Evolutionary conservation across 2,329 filamentous ascomycete genomes (phyloP), one percentile per base, ranked within the genome.

Genomic region (Ophiobolus disseminans): DNA sequence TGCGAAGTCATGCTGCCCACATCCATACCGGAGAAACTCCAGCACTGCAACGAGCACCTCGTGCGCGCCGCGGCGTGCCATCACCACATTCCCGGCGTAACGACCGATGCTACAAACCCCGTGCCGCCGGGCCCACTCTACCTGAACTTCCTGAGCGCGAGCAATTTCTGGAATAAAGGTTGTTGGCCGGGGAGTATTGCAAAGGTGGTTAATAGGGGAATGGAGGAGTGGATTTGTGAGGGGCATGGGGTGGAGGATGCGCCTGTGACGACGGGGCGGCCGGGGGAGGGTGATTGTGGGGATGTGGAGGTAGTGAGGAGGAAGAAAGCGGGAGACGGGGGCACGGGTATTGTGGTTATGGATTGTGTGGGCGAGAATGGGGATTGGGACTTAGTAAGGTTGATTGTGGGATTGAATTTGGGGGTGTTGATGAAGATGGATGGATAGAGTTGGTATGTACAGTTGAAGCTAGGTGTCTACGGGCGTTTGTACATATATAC

Each of bases 121-220:
- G 75, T 79, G 36, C 78, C 77, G 40, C 77, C 69, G 28, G 75
- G 72, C 13, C 90, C 91, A 1, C 82, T 97, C 60, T 96, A 89
- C 64, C 78, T 97, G 73, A 99, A 97, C 73, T 97, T 97, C 70
- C 73, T 97, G 54, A 91, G 83, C 60, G 94, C 88, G 1, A 93
- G 88, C 72, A 97, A 97, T 76, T 97, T 97, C 78, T 97, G 93
- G 86, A 92, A 90, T 58, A 80, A 87, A 1, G 86, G 84, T 45
- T 96, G 91, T 73, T 99, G 94, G 94, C 94, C 94, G 0, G 92
- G 96, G 73, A 87, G 84, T 66, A 90, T 99, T 70, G 93, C 94
- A 1, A 87, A 85, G 16, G 90, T 89, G 76, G 81, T 96, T 39
- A 97, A 97, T 76, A 89, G 92, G 14, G 86, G 87, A 2, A 82